Conservation (phyloP, 441 rosid genomes). For the Rhodomyrtus psidioides region DNA sequence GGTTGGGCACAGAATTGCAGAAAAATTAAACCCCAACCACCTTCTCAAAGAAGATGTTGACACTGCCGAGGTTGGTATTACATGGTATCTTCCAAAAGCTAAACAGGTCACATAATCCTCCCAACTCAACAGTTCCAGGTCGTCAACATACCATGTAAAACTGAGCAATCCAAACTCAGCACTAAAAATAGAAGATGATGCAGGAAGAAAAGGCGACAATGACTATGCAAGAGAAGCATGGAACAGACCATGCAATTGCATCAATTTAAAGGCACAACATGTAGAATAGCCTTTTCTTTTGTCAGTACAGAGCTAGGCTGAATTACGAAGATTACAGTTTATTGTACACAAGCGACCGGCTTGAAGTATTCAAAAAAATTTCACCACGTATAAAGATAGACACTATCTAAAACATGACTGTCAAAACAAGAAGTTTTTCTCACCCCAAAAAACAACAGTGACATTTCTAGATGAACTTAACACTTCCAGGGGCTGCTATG, state of each 20-base stretch:
- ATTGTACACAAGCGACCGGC: not conserved
- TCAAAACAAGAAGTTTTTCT: not conserved
- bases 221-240: not conserved
- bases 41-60: constrained; percentile 9
- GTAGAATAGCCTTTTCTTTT: not conserved
- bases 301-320: not conserved
- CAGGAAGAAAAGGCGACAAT: not conserved
- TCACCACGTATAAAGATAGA: not conserved
- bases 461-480: not conserved
- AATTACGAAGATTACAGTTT: not conserved
- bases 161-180: not conserved
- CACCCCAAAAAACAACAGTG: not conserved
- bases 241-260: not conserved
- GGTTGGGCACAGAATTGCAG: not conserved
- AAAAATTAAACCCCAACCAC: constrained; percentile 9
- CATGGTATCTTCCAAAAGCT: not conserved
- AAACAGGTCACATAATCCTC: not conserved
- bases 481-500: not conserved
- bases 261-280: not conserved
- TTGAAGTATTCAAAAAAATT: not conserved
- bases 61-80: not conserved
- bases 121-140: not conserved
- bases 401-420: not conserved
- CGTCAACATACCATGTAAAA: not conserved
- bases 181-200: not conserved